phyloP scores from a whole-genome alignment of 1,284 basidiomycete genomes.

The Porogramme epimiltina region DNA sequence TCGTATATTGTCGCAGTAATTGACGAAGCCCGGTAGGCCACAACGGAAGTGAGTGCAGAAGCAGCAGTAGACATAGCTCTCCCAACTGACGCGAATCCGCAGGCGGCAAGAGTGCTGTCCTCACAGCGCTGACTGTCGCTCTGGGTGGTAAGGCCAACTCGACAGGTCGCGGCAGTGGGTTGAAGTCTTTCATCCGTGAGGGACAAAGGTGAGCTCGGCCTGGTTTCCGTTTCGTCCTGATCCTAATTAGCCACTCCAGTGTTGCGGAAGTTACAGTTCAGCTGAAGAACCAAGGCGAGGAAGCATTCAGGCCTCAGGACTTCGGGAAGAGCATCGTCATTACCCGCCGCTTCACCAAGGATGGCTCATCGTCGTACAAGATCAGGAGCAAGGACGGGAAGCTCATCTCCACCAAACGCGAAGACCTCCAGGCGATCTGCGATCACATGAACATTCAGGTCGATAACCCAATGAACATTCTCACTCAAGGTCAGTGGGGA shows the following conservation, averaged over 20 bases:
- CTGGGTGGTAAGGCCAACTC: constrained; percentile 90
- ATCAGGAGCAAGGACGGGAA: constrained; percentile 76
- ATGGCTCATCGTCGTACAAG: constrained; percentile 81
- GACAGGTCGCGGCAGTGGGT: constrained; percentile 86
- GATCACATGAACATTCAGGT: constrained; percentile 97
- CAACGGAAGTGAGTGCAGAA: constrained; percentile 66
- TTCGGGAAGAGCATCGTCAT: constrained; percentile 89
- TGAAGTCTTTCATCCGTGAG: constrained; percentile 89
- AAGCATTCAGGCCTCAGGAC: constrained; percentile 82
- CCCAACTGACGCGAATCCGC: neutral
- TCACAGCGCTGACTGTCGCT: constrained; percentile 92
- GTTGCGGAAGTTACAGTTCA: constrained; percentile 78
- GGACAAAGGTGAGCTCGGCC: constrained; percentile 67
- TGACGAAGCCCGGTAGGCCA: constrained; percentile 50
- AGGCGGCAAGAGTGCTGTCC: constrained; percentile 95
- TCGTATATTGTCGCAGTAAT: neutral
- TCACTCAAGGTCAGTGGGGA: constrained; percentile 82
- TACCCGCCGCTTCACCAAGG: constrained; percentile 78
- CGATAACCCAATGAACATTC: constrained; percentile 95
- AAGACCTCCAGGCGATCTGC: constrained; percentile 85
- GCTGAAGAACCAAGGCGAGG: constrained; percentile 87
- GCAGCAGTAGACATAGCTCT: neutral
- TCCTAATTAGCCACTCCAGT: constrained; percentile 37
- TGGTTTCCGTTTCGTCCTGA: neutral
- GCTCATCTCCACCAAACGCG: constrained; percentile 77